Conservation (phyloP, 306 rosid species). For the Hippophae tibetana region DNA sequence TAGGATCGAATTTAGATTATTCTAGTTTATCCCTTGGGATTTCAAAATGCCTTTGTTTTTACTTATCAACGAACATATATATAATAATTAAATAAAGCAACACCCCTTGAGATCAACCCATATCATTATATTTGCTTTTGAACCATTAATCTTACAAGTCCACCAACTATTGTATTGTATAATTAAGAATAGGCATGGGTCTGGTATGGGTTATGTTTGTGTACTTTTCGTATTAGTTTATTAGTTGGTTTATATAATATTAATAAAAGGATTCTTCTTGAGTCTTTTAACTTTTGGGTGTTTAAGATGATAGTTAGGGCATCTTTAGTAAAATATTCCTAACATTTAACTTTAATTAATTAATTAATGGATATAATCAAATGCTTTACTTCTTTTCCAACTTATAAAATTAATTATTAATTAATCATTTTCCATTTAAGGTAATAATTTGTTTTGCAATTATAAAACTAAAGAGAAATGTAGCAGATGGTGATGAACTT, state of each 20-base stretch:
- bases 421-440: too few relatives aligned
- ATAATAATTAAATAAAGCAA: too few relatives aligned
- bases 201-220: neutral
- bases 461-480: conserved; percentile 8
- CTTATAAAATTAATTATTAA: too few relatives aligned
- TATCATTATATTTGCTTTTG: conserved; percentile 11
- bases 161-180: conserved; percentile 5
- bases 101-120: neutral
- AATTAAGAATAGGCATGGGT: conserved; percentile 11
- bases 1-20: conserved; percentile 22
- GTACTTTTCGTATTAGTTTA: too few relatives aligned
- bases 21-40: conserved; percentile 24
- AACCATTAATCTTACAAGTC: conserved; percentile 3
- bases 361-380: too few relatives aligned
- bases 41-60: conserved; percentile 1
- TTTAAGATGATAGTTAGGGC: too few relatives aligned
- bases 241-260: too few relatives aligned
- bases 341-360: too few relatives aligned
- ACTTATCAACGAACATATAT: neutral
- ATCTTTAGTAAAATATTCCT: too few relatives aligned
- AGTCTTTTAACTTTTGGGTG: too few relatives aligned
- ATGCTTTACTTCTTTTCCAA: too few relatives aligned
- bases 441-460: neutral
- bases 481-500: conserved; percentile 23
- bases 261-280: too few relatives aligned